Evolutionary conservation across 1,284 basidiomycete species (phyloP).

Genomic region (Microbotryum violaceum): DNA sequence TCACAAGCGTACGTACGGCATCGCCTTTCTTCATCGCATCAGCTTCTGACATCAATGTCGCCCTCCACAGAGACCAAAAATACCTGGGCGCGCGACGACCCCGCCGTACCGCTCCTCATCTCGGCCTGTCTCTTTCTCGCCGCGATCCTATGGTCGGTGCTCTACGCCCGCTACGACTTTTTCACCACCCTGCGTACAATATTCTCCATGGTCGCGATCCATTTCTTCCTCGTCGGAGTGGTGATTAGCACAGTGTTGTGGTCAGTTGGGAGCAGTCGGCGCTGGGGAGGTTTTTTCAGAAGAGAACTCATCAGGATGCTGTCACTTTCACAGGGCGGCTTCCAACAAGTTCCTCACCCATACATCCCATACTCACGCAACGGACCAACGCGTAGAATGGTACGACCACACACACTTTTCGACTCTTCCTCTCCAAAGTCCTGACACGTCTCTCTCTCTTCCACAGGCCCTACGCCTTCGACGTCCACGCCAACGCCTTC

Average conservation of each 20-base stretch:
- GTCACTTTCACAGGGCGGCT: constrained; percentile 23
- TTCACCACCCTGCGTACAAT: constrained; percentile 55
- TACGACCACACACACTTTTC: constrained; percentile 5
- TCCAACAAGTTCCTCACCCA: constrained; percentile 38
- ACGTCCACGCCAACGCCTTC: constrained; percentile 90
- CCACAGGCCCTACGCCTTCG: constrained; percentile 74
- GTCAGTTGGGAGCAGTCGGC: constrained; percentile 43
- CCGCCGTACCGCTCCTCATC: constrained; percentile 80
- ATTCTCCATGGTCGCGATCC: constrained; percentile 73
- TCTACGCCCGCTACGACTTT: constrained; percentile 59
- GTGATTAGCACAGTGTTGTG: constrained; percentile 68
- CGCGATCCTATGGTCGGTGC: constrained; percentile 73
- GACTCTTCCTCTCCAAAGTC: too few relatives aligned
- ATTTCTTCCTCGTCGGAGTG: constrained; percentile 70
- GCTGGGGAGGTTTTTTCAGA: not conserved
- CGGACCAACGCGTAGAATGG: constrained; percentile 40
- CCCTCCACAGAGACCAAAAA: constrained; percentile 80
- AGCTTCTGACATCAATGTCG: constrained; percentile 2
- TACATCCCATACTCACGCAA: constrained; percentile 37
- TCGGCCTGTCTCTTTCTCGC: constrained; percentile 65
- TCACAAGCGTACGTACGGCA: constrained; percentile 61
- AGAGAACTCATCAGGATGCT: not conserved
- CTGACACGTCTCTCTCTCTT: not conserved
- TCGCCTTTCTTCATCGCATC: not conserved
- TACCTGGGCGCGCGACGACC: constrained; percentile 91